Conservation (phyloP, 768 basidiomycete genomes). For the Artomyces pyxidatus region DNA sequence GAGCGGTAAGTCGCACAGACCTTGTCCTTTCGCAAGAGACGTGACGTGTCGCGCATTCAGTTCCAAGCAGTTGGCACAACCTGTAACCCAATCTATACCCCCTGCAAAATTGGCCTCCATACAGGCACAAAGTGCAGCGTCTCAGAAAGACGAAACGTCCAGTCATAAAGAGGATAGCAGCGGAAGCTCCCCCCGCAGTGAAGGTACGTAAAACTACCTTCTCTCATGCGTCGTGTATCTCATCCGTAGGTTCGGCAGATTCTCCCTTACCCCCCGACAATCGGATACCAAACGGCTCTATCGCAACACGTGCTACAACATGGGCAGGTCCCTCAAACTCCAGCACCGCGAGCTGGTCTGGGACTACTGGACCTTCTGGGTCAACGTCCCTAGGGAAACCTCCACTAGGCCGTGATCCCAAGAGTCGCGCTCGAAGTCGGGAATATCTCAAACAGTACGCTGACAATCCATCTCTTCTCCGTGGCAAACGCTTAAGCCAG, state of each 20-base stretch:
- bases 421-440: conserved; percentile 86
- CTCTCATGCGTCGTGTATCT: conserved; percentile 8
- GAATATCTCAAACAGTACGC: conserved; percentile 97
- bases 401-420: conserved; percentile 84
- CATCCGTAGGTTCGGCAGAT: conserved; percentile 34
- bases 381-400: conserved; percentile 48
- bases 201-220: conserved; percentile 41
- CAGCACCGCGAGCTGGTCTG: conserved; percentile 38
- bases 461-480: conserved; percentile 12
- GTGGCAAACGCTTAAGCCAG: conserved; percentile 9
- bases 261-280: conserved; percentile 63
- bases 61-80: conserved; percentile 71
- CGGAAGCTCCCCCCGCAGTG: conserved; percentile 78
- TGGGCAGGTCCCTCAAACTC: conserved; percentile 40
- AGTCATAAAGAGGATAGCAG: conserved; percentile 76
- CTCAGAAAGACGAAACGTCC: conserved; percentile 63
- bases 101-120: conserved; percentile 59
- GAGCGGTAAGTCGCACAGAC: conserved; percentile 66
- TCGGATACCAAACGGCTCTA: conserved; percentile 34
- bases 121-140: conserved; percentile 42
- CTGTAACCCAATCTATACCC: conserved; percentile 43
- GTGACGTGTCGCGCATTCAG: conserved; percentile 37
- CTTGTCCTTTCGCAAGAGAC: conserved; percentile 8
- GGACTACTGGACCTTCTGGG: conserved; percentile 35
- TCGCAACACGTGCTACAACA: conserved; percentile 36